Evolutionary conservation across 2,329 filamentous ascomycete genomes (phyloP), one percentile per base, ranked within the genome.

Genomic region (Albophoma yamanashiensis): DNA sequence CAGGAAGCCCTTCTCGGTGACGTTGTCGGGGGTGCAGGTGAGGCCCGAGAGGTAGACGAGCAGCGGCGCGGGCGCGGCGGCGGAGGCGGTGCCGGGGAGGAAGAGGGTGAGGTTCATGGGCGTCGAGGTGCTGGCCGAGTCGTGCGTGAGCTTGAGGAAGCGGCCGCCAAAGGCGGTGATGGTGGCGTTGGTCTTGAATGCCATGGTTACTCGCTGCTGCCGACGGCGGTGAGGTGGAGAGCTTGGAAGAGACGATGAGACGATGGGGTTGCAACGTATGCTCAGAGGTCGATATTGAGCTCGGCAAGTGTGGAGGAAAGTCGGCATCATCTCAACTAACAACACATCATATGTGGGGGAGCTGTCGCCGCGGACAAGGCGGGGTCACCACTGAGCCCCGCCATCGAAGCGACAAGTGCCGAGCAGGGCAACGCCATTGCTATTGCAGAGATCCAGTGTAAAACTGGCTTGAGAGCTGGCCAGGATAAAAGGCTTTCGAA

Each of bases 21-120:
- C 86, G 76, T 92, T 92, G 70, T 97, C 92, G 42, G 91, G 92
- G 1, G 92, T 93, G 81, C 94, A 99, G 62, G 94, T 97, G 62
- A 99, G 81, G 58, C 94, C 94, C 17, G 93, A 93, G 61, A 99
- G 87, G 76, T 93, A 99, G 77, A 97, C 87, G 61, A 99, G 83
- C 38, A 97, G 84, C 31, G 94, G 94, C 2, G 91, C 86, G 47
- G 82, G 78, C 1, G 75, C 59, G 57, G 74, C 68, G 20, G 74
- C 68, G 63, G 81, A 76, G 60, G 89, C 85, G 68, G 87, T 80
- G 2, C 90, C 86, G 31, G 94, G 94, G 4, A 99, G 83, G 79
- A 90, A 99, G 68, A 99, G 82, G 78, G 95, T 96, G 70, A 97
- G 84, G 72, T 84, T 85, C 93, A 97, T 99, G 69, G 92, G 86